Percentiles rank a stretch among this genome's conserved stretches.
phyloP scores from a whole-genome alignment of 805 yeast genomes.

The Kazachstania kunashirensis region DNA sequence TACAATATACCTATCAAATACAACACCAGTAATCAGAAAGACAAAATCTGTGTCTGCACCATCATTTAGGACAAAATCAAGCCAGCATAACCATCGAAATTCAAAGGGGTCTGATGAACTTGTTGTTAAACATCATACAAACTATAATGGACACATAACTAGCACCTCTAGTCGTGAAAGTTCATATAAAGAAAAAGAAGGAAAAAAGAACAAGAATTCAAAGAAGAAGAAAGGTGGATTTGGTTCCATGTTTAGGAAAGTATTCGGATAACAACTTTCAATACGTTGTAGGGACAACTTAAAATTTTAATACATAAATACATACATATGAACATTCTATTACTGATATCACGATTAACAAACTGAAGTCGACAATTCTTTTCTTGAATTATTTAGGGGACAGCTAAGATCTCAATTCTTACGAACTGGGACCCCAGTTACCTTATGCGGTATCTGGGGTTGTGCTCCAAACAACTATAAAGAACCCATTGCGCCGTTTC shows the following conservation, averaged over 20 bases:
- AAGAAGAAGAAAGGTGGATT: constrained; percentile 11
- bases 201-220: not conserved
- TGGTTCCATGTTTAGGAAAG: constrained; percentile 17
- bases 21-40: constrained; percentile 11
- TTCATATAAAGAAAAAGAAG: not conserved
- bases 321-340: not conserved
- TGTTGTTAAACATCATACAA: not conserved
- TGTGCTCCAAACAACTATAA: no score
- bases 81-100: constrained; percentile 5
- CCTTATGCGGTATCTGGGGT: no score
- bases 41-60: constrained; percentile 14
- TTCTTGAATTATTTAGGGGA: no score
- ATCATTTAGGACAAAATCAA: constrained; percentile 3
- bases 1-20: not conserved
- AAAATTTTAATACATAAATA: not conserved
- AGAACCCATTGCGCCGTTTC: no score
- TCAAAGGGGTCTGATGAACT: constrained; percentile 1
- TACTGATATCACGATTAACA: no score
- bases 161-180: not conserved
- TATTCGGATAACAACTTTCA: no score
- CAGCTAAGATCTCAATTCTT: no score
- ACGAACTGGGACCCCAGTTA: no score
- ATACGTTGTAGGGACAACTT: no score
- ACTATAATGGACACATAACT: not conserved
- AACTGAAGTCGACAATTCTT: no score